These are phyloP conservation scores for Elongisporangium undulatum DNA, from an alignment of 352 stramenopile genomes.

Conservation along the genomic window DNA sequence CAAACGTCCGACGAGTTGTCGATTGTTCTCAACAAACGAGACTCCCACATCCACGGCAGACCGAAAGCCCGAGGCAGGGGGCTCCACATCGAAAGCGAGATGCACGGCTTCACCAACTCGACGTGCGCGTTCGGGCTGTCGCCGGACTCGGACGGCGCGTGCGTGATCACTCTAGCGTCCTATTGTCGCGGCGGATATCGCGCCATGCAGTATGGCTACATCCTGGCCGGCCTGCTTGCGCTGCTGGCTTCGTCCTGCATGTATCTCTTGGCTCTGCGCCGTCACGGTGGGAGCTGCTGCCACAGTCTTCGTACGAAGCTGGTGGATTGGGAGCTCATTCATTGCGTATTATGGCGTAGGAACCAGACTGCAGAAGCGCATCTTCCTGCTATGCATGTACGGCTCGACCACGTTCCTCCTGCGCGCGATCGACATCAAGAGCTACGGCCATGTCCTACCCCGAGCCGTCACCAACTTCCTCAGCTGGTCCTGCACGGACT, in stretches of 20 bases:
- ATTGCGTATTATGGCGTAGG: slow-evolving; percentile 10
- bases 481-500: slow-evolving; percentile 50
- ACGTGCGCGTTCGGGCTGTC: slow-evolving; percentile 57
- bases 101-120: slow-evolving; percentile 19
- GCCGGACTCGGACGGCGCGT: slow-evolving; percentile 24
- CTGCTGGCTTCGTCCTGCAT: slow-evolving; percentile 31
- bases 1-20: background rate
- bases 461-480: slow-evolving; percentile 36
- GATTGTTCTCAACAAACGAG: background rate
- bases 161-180: slow-evolving; percentile 33
- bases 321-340: too few species aligned
- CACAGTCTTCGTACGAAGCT: too few species aligned
- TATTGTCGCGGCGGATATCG: slow-evolving; percentile 24
- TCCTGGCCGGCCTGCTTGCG: slow-evolving; percentile 26
- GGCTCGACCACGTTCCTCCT: slow-evolving; percentile 43
- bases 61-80: background rate
- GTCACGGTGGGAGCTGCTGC: background rate
- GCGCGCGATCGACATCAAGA: slow-evolving; percentile 42
- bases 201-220: slow-evolving; percentile 34
- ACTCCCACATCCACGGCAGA: too few species aligned
- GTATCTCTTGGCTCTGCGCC: slow-evolving; percentile 27
- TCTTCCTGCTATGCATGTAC: slow-evolving; percentile 49
- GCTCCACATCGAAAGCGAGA: background rate
- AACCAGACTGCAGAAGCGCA: slow-evolving; percentile 41
- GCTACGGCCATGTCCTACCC: slow-evolving; percentile 46